Evolutionary conservation across 2,329 filamentous ascomycete species (phyloP).

Genomic region (Aspergillus chevalieri): DNA sequence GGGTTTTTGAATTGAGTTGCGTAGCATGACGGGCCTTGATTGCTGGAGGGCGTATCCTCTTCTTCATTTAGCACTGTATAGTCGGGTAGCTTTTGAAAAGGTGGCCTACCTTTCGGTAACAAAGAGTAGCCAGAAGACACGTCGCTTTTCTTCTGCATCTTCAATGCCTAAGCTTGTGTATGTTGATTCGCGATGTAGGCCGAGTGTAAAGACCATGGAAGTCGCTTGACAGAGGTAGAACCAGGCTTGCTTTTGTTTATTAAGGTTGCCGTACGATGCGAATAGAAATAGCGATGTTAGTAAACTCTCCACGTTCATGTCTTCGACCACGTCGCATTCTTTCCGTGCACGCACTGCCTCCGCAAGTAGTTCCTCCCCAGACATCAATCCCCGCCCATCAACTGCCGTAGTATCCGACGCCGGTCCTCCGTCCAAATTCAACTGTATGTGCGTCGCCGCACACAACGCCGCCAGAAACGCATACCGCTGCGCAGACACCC

Average conservation of each 20-base stretch:
- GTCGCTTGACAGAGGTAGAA: slow-evolving; percentile 71
- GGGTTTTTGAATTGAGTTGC: slow-evolving; percentile 59
- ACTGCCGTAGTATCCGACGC: slow-evolving; percentile 43
- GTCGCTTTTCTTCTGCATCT: slow-evolving; percentile 58
- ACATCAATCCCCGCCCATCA: slow-evolving; percentile 53
- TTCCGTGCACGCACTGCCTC: slow-evolving; percentile 49
- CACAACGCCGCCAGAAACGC: slow-evolving; percentile 38
- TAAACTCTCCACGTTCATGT: slow-evolving; percentile 34
- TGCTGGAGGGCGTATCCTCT: slow-evolving; percentile 68
- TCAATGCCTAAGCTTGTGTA: slow-evolving; percentile 46
- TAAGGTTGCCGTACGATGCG: slow-evolving; percentile 63
- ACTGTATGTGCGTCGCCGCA: slow-evolving; percentile 41
- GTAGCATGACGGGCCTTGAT: slow-evolving; percentile 63
- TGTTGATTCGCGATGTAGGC: slow-evolving; percentile 38
- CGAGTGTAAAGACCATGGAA: slow-evolving; percentile 51
- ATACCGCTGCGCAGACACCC: slow-evolving; percentile 33
- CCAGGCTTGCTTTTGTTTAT: slow-evolving; percentile 71
- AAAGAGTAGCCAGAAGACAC: slow-evolving; percentile 68
- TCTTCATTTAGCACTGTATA: neutral
- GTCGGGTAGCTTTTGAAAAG: slow-evolving; percentile 6
- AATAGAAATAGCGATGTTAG: slow-evolving; percentile 77
- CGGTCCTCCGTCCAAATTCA: slow-evolving; percentile 31
- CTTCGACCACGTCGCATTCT: slow-evolving; percentile 36
- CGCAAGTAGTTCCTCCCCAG: slow-evolving; percentile 61
- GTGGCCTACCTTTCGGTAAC: slow-evolving; percentile 58